Base-by-base conservation (phyloP, 192 early-diverging fungal species). In the Podila horticola region DNA sequence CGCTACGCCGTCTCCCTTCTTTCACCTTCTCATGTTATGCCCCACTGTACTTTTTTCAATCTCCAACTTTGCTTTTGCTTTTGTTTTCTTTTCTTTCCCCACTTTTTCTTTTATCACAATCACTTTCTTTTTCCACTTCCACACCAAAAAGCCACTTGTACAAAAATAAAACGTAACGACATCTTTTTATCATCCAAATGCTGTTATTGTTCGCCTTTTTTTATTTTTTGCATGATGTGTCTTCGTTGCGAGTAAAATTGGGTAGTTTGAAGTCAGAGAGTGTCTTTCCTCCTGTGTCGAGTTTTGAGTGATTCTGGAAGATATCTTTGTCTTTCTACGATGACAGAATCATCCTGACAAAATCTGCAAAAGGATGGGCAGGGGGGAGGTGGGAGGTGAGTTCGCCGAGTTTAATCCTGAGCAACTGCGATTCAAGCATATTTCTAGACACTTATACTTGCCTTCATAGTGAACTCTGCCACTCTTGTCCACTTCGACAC, bases 391-490 rank as follows among this genome's bases (percentile, higher is more conserved):
- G 2, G 31, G 48, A 8, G 17, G 20, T 26, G 5, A 31, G 34
- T 29, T 66, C 17, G 10, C 19, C 31, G 15, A 64, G 8, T 30
- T 15, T 10, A 66, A 10, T 10, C 2, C 41, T 8, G 11, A 45
- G 9, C 2, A 50, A n/a, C n/a, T 2, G 51, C 13, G 45, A 50
- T 2, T 3, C n/a, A 10, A 50, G 4, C 24, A 61, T 9, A n/a
- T n/a, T n/a, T n/a, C 19, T 28, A 26, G 59, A 48, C 49, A 33
- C 31, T 15, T n/a, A 33, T 10, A 38, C 41, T 82, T 76, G 89
- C 89, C 92, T 69, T 93, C 93, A 84, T 95, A 95, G 83, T 93
- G 90, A 64, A 95, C 92, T 70, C 91, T 91, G 34, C 93, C 93
- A 63, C 91, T 88, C 74, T 94, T 93, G 79, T 93, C 91, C 72